phyloP scores from a whole-genome alignment of 2,329 filamentous ascomycete species.

The Cladophialophora carrionii region DNA sequence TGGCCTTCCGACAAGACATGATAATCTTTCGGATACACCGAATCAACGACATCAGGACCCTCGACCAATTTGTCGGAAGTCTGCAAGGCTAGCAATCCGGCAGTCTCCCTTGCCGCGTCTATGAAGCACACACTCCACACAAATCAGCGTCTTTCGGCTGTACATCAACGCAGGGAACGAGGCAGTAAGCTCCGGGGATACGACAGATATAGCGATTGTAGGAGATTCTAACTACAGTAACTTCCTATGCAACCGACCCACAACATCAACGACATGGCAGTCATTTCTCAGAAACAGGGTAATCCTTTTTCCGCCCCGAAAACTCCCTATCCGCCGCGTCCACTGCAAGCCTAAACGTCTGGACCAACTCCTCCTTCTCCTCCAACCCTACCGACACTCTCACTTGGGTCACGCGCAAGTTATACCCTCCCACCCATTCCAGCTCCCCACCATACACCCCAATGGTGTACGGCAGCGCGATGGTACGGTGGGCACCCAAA shows the following conservation, averaged over 20 bases:
- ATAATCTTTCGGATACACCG: neutral
- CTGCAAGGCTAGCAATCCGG: too few relatives aligned
- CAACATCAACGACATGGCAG: neutral
- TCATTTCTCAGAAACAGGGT: neutral
- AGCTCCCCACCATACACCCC: constrained; percentile 24
- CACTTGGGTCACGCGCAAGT: constrained; percentile 24
- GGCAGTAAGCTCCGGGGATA: too few relatives aligned
- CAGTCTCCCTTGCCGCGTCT: too few relatives aligned
- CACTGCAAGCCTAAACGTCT: constrained; percentile 27
- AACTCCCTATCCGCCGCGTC: constrained; percentile 22
- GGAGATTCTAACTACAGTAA: neutral
- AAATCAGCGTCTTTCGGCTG: too few relatives aligned
- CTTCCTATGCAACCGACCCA: neutral
- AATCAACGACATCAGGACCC: neutral
- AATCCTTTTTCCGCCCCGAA: neutral
- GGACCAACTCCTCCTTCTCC: constrained; percentile 25
- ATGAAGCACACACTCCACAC: too few relatives aligned
- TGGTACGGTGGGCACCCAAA: constrained; percentile 31
- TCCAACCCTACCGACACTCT: constrained; percentile 33
- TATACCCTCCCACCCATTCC: constrained; percentile 28
- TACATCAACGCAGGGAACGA: too few relatives aligned
- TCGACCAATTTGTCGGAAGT: too few relatives aligned
- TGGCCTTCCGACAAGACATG: too few relatives aligned
- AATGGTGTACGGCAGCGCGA: constrained; percentile 29
- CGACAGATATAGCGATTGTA: too few relatives aligned